phyloP scores from a whole-genome alignment of 257 asterid species.

The Oldenlandia corymbosa region DNA sequence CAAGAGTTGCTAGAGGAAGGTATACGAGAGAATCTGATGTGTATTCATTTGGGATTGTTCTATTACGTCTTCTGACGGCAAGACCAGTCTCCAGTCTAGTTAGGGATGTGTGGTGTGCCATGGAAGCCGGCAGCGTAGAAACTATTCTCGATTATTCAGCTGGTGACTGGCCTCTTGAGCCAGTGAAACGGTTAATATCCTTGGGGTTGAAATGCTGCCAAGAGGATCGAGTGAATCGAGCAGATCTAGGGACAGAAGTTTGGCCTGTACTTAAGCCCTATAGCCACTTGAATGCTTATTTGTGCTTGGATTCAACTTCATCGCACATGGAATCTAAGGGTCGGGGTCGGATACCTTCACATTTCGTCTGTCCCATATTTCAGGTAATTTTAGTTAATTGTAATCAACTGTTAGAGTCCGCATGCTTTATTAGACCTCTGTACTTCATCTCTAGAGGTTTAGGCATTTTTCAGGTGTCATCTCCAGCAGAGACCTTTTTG shows the following conservation, averaged over 20 bases:
- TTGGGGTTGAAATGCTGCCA: constrained; percentile 76
- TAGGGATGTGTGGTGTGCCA: constrained; percentile 64
- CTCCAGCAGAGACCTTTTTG: neutral
- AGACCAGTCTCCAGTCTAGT: constrained; percentile 51
- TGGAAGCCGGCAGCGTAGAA: constrained; percentile 50
- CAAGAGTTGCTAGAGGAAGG: constrained; percentile 42
- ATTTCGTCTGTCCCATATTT: constrained; percentile 77
- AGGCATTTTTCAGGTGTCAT: too few relatives aligned
- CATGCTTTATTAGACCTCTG: neutral
- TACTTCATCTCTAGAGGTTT: too few relatives aligned
- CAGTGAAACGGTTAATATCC: constrained; percentile 39
- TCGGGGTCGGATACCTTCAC: constrained; percentile 60
- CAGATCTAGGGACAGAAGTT: constrained; percentile 51
- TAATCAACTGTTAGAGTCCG: neutral
- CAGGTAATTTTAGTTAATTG: constrained; percentile 47
- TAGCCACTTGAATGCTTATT: constrained; percentile 35
- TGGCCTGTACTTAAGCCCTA: constrained; percentile 56
- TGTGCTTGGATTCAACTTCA: constrained; percentile 25
- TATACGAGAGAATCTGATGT: constrained; percentile 67
- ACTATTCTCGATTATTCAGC: constrained; percentile 60
- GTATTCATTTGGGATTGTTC: constrained; percentile 67
- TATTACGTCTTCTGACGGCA: constrained; percentile 61
- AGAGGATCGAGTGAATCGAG: constrained; percentile 40
- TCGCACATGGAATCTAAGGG: constrained; percentile 31
- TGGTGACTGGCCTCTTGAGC: constrained; percentile 81